phyloP scores from a whole-genome alignment of 495 filamentous ascomycete species.

The Aspergillus affinis region DNA sequence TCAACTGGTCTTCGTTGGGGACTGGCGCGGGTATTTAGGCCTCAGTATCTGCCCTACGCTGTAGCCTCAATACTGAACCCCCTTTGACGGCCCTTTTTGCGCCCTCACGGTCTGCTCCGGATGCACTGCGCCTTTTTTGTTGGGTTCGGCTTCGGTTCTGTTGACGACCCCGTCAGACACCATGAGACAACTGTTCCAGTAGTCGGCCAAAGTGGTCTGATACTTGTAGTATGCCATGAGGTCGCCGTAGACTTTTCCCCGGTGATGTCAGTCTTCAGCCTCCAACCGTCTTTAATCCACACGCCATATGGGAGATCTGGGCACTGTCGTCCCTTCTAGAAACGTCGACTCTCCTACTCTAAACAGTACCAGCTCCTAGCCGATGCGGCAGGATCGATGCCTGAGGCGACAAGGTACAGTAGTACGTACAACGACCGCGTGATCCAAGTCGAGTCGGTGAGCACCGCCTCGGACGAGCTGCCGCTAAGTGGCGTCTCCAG shows the following conservation, averaged over 20 bases:
- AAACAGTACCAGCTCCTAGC: no score
- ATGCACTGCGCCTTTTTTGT: constrained; percentile 10
- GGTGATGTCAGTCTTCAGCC: not conserved
- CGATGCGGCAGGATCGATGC: no score
- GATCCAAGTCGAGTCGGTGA: not conserved
- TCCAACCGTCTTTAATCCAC: not conserved
- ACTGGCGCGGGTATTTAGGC: constrained; percentile 20
- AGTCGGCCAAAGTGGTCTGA: not conserved
- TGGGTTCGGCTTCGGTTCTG: constrained; percentile 4
- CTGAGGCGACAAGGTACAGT: no score
- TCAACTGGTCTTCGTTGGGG: constrained; percentile 23
- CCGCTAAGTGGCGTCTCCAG: no score
- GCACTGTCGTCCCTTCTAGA: not conserved
- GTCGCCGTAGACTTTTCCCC: not conserved
- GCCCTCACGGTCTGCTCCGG: constrained; percentile 6
- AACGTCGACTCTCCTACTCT: not conserved
- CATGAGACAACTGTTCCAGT: not conserved
- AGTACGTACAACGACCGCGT: no score
- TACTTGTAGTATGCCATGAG: not conserved
- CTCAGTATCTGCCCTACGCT: constrained; percentile 30
- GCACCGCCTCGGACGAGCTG: not conserved
- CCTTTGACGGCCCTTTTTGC: constrained; percentile 4
- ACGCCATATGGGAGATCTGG: not conserved
- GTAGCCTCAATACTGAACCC: constrained; percentile 27
- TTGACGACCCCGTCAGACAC: not conserved